Evolutionary conservation across 805 yeast genomes (phyloP).

Genomic region (Sporopachydermia quercuum): DNA sequence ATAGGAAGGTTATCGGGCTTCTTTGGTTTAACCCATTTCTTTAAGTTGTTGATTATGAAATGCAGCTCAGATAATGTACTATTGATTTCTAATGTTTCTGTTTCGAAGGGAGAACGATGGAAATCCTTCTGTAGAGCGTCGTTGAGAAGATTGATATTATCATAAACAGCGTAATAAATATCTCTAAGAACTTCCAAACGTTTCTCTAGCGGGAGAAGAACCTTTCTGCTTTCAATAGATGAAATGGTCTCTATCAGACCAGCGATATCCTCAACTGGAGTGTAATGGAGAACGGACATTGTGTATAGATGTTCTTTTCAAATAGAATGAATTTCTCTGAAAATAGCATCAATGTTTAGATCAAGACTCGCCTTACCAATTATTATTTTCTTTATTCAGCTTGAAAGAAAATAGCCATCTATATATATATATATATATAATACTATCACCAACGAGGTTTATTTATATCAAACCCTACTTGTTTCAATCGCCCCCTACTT

Average conservation of each 20-base stretch:
- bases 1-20: constrained; percentile 10
- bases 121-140: constrained; percentile 55
- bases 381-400: too few species aligned
- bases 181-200: constrained; percentile 53
- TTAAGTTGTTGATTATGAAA: constrained; percentile 42
- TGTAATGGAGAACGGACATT: constrained; percentile 17
- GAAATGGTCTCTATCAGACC: constrained; percentile 27
- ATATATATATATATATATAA: too few species aligned
- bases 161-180: constrained; percentile 47
- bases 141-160: constrained; percentile 36
- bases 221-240: constrained; percentile 27
- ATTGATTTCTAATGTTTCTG: constrained; percentile 41
- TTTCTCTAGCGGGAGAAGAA: constrained; percentile 34
- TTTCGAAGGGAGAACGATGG: constrained; percentile 48
- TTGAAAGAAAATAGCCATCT: too few species aligned
- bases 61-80: constrained; percentile 39
- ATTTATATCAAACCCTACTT: too few species aligned
- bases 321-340: too few species aligned
- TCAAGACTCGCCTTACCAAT: too few species aligned
- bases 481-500: too few species aligned
- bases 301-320: too few species aligned
- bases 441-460: too few species aligned
- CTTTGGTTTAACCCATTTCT: constrained; percentile 45
- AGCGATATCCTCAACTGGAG: constrained; percentile 36
- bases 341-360: too few species aligned